Evolutionary conservation across 306 rosid species (phyloP), one percentile per base, ranked within the genome.

Genomic region (Quercus gilva): DNA sequence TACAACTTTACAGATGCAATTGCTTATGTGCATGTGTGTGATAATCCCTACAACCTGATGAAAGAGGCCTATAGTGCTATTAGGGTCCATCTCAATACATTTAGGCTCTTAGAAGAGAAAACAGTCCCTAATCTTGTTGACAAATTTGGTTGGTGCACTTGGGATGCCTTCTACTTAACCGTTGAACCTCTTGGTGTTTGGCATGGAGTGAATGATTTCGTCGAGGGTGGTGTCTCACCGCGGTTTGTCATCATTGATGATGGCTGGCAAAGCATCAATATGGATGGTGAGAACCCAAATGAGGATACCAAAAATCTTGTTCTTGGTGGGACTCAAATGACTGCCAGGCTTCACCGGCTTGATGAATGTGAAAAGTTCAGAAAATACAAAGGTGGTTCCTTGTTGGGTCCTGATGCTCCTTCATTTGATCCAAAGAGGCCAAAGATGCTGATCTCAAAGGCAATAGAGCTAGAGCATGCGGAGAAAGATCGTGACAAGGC

Each of bases 141-240:
- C 75, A 94, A 92, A 59, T 94, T 94, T 17, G 97, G 98, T 41
- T 94, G 98, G 98, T 94, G 97, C 87, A 94, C 97, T 23, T 94
- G 98, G 97, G 97, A 92, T 88, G 92, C 97, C 9, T 89, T 94
- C 64, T 94, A 92, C 77, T 85, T 94, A 14, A 82, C 91, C 0
- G 97, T 92, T 2, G 87, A 89, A 52, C 97, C 97, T 3, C 65
- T 71, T 33, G 94, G 97, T 20, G 63, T 94, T 25, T 91, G 84
- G 86, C 87, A 87, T 19, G 97, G 97, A 14, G 78, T 94, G 12
- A 85, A 92, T 6, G 90, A 88, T 31, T 92, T 94, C 12, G 80
- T 59, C 2, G 81, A 89, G 15, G 91, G 86, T 4, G 97, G 94
- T 0, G 31, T 89, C 19, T 78, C 88, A 3, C 97, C 97, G 0